These are phyloP conservation scores for Diaporthe ilicicola DNA, from an alignment of 2,329 filamentous ascomycete genomes.

Conservation along the genomic window DNA sequence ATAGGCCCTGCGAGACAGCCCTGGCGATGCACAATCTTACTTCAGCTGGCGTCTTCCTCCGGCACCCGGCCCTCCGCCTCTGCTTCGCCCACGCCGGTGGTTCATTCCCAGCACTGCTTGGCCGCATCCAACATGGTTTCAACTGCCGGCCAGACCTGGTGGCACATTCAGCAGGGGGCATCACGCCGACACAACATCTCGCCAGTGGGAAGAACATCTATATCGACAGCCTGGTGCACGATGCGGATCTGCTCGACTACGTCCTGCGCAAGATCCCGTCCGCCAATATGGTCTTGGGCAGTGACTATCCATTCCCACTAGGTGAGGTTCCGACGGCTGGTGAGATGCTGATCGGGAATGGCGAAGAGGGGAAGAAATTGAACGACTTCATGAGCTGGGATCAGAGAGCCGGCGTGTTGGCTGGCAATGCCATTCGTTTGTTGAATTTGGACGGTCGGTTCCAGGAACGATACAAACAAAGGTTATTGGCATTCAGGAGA, in stretches of 20 bases:
- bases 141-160: conserved; percentile 47
- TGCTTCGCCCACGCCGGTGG: conserved; percentile 48
- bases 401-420: conserved; percentile 43
- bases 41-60: conserved; percentile 41
- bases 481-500: conserved; percentile 36
- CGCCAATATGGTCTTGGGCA: conserved; percentile 44
- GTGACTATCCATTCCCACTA: conserved; percentile 47
- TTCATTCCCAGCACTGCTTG: conserved; percentile 46
- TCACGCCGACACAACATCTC: conserved; percentile 43
- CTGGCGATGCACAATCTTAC: conserved; percentile 44
- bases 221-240: conserved; percentile 46
- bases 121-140: conserved; percentile 46
- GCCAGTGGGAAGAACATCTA: conserved; percentile 41
- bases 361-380: conserved; percentile 33
- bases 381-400: conserved; percentile 42
- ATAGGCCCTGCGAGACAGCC: conserved; percentile 44
- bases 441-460: conserved; percentile 41
- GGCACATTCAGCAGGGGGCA: conserved; percentile 40
- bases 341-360: conserved; percentile 43
- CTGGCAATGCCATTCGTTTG: conserved; percentile 44
- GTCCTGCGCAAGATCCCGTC: conserved; percentile 44
- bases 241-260: conserved; percentile 45
- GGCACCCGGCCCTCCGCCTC: conserved; percentile 42
- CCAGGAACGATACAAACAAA: conserved; percentile 37
- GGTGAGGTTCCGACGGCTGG: conserved; percentile 46